Evolutionary conservation across 2,329 filamentous ascomycete species (phyloP).

Genomic region (Colletotrichum tabaci): DNA sequence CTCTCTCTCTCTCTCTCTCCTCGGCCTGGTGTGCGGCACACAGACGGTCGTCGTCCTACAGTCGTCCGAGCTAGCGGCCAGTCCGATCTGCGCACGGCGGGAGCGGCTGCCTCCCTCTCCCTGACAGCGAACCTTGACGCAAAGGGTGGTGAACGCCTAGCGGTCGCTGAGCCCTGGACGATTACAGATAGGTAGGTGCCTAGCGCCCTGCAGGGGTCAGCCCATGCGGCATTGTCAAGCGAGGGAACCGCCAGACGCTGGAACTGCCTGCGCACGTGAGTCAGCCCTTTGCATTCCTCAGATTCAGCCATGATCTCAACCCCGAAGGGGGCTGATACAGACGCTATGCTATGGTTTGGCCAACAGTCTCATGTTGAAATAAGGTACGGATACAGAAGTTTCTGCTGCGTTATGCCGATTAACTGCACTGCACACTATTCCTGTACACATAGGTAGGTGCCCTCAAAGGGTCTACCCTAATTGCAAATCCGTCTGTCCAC

Average conservation of each 20-base stretch:
- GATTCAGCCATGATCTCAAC: conserved; percentile 13
- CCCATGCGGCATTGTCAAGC: conserved; percentile 11
- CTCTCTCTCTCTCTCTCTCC: not conserved
- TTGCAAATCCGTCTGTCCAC: not conserved
- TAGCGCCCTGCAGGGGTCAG: conserved; percentile 17
- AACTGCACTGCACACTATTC: no score
- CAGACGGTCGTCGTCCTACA: conserved; percentile 14
- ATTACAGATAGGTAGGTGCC: no score
- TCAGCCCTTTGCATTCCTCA: conserved; percentile 19
- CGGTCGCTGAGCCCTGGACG: conserved; percentile 19
- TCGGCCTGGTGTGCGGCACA: not conserved
- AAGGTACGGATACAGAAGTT: not conserved
- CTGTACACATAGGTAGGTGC: no score
- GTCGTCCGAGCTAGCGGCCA: conserved; percentile 36
- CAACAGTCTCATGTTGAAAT: conserved; percentile 23
- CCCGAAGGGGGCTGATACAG: not conserved
- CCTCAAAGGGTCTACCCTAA: conserved; percentile 14
- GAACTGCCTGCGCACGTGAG: conserved; percentile 22
- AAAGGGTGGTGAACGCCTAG: conserved; percentile 4
- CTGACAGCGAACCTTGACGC: conserved; percentile 24
- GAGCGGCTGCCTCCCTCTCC: conserved; percentile 21
- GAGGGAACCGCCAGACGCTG: conserved; percentile 20
- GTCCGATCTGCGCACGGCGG: conserved; percentile 28
- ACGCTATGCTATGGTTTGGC: conserved; percentile 28
- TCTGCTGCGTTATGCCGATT: conserved; percentile 4